Evolutionary conservation across 2,329 filamentous ascomycete species (phyloP), one percentile per base, ranked within the genome.

Genomic region (Lecanicillium sp.): DNA sequence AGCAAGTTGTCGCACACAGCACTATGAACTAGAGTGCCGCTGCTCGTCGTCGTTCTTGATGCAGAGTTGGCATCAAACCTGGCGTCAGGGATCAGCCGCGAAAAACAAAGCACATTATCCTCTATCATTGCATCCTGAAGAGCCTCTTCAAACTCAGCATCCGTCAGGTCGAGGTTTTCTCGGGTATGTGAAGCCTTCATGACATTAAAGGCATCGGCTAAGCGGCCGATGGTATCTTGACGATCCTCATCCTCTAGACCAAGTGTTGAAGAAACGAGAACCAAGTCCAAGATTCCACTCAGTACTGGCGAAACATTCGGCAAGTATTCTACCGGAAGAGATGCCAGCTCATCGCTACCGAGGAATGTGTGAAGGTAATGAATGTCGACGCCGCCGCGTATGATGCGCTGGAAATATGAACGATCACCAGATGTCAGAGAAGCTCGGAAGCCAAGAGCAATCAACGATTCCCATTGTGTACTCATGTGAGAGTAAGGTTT

Each of bases 21-120:
- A 20, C 51, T 47, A 27, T 62, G 58, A n/a, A 57, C 47, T 33
- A 60, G 48, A 1, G 52, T 57, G 1, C 53, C 54, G 8, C 42
- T 37, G 14, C n/a, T 31, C 3, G 37, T 36, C 5, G 39, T 20
- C 3, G 43, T 39, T 6, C 40, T 36, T 6, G 47, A 48, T 3
- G 37, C 33, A 3, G 54, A 41, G 16, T 59, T 50, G 3, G 51
- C 48, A n/a, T 58, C 38, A 19, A 61, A 62, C 7, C 56, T 50
- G 1, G 50, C 45, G 38, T 62, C 57, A 9, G 44, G 41, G 2
- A 44, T 42, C 2, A 61, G 47, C 2, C 58, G 53, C 16, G 50
- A 39, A 11, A 61, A 38, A 14, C 51, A 43, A 4, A 46, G 28
- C 5, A 38, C 33, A 34, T 53, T 47, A 17, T 48, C 44, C 13